Base-by-base conservation (phyloP, 2,329 filamentous ascomycete species). In the Ophiostoma perfectum region DNA sequence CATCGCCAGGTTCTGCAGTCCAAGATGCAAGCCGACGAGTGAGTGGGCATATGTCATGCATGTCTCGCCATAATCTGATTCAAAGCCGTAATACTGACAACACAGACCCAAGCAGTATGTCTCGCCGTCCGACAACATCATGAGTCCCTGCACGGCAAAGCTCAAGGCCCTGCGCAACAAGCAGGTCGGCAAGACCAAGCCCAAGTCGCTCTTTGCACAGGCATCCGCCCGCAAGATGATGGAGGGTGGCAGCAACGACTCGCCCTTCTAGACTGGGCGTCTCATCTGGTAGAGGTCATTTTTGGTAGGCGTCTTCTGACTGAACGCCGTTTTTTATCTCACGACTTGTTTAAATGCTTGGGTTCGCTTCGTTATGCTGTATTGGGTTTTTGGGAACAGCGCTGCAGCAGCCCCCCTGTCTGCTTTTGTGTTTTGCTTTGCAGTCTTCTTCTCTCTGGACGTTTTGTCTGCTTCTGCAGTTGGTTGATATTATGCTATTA, bases 41-140 rank as follows among this genome's bases (percentile, higher is more conserved):
- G 82, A 73, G 86, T 80, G 27, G 27, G 27, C 38, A 18, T 5
- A n/a, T 27, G 7, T 9, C 39, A 6, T 12, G 3, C n/a, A 7
- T 27, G 49, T 11, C 7, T 55, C 18, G 5, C 16, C 14, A 9
- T 6, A 14, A 58, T 55, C n/a, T 27, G 39, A 1, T 9, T 36
- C 49, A 52, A 8, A 14, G 14, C 5, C 49, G 8, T 7, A 5
- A 14, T 36, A 27, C 42, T 64, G 36, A 69, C 41, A 6, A n/a
- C 6, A 5, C 66, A 76, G 73, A 64, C 73, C 72, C 71, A 77
- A 74, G 71, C 74, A 72, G 73, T 94, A 93, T 79, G 82, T 93
- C 77, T 93, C 90, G 18, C 92, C 92, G 2, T 93, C 90, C n/a
- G 92, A 96, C 78, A 88, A 87, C 79, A 93, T 96, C 81, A 91